phyloP scores from a whole-genome alignment of 208 protist genomes.

The Lotmaria passim region DNA sequence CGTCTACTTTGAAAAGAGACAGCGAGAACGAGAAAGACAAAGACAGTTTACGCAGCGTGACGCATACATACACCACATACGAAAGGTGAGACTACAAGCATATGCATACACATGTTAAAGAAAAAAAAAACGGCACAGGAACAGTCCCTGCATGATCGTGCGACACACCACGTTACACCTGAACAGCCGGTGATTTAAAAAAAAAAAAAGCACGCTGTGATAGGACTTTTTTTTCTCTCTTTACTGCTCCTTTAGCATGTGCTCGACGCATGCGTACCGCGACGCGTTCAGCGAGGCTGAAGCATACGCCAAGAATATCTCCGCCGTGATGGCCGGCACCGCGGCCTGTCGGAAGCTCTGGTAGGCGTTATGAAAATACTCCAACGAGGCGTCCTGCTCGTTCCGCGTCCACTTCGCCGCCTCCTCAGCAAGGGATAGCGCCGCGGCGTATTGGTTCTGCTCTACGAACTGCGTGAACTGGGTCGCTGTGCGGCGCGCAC shows the following conservation, averaged over 20 bases:
- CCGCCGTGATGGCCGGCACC: slow-evolving; percentile 68
- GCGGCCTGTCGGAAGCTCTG: slow-evolving; percentile 53
- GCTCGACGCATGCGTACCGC: slow-evolving; percentile 79
- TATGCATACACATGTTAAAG: too few species aligned
- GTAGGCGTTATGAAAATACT: slow-evolving; percentile 59
- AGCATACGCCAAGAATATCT: slow-evolving; percentile 75
- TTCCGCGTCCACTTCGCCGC: slow-evolving; percentile 43
- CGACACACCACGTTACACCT: too few species aligned
- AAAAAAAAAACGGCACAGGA: too few species aligned
- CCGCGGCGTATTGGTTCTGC: slow-evolving; percentile 59
- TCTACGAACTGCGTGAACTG: slow-evolving; percentile 70
- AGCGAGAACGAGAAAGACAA: too few species aligned
- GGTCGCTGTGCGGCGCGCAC: slow-evolving; percentile 44
- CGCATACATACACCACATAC: too few species aligned
- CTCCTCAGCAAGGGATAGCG: slow-evolving; percentile 70
- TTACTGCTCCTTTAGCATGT: slow-evolving; percentile 69
- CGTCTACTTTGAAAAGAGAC: too few species aligned
- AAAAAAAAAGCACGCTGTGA: too few species aligned
- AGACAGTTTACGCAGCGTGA: too few species aligned
- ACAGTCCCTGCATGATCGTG: too few species aligned
- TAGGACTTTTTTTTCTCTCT: too few species aligned
- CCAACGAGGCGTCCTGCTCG: slow-evolving; percentile 41
- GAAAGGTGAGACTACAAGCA: too few species aligned
- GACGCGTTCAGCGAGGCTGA: slow-evolving; percentile 68
- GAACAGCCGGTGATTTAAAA: too few species aligned